These are phyloP conservation scores for Wallacemonas rigidus DNA, from an alignment of 208 protist species.

Conservation along the genomic window DNA sequence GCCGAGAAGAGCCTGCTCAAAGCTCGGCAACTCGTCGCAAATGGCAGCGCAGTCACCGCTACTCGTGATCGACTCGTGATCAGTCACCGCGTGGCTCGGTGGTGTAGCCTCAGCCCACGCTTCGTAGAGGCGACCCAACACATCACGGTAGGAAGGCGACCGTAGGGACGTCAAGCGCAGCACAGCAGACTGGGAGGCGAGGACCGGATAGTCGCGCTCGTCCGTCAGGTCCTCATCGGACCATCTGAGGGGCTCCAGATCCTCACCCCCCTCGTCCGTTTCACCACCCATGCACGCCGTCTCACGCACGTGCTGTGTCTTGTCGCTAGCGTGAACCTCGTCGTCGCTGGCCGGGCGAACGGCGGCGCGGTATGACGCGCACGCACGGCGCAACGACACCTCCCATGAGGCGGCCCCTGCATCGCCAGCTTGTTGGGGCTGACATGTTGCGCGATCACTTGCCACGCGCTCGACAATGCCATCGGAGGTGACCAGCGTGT, in stretches of 20 bases:
- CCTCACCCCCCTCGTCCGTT: slow-evolving; percentile 13
- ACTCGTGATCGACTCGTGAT: too few relatives aligned
- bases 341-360: neutral
- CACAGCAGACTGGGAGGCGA: slow-evolving; percentile 18
- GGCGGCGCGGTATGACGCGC: too few relatives aligned
- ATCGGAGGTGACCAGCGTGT: slow-evolving; percentile 25
- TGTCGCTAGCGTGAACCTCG: slow-evolving; percentile 4
- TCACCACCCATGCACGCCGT: neutral
- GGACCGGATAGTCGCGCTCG: slow-evolving; percentile 15
- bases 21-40: slow-evolving; percentile 32
- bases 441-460: slow-evolving; percentile 4
- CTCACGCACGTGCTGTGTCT: neutral
- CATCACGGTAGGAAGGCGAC: slow-evolving; percentile 50
- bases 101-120: slow-evolving; percentile 30
- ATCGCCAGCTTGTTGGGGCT: too few relatives aligned
- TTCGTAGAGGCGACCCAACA: slow-evolving; percentile 26
- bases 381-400: too few relatives aligned
- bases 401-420: too few relatives aligned
- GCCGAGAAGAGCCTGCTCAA: slow-evolving; percentile 26
- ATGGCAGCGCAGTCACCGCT: neutral
- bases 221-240: neutral
- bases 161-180: slow-evolving; percentile 50
- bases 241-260: slow-evolving; percentile 11
- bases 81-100: neutral
- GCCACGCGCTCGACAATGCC: neutral